A percentile compares a stretch with the other conserved stretches of the same genome.
Evolutionary conservation across 805 yeast genomes (phyloP).

Genomic region (Clavispora asparagi): DNA sequence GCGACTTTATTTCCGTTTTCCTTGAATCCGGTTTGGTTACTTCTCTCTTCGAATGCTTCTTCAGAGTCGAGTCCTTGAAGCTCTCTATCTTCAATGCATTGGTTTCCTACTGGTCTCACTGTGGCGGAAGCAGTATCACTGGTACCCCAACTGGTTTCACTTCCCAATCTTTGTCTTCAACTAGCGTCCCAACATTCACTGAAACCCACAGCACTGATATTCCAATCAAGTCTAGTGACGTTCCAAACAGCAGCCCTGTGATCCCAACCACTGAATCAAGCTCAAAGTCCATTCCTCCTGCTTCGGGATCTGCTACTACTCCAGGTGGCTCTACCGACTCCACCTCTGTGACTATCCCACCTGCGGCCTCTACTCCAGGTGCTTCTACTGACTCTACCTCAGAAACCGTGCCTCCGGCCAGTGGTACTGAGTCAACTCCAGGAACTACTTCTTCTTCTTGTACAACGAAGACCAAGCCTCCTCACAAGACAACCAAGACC

Average conservation of each 20-base stretch:
- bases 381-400: not conserved
- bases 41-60: conserved; percentile 32
- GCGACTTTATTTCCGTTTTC: conserved; percentile 25
- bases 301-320: not conserved
- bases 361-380: not conserved
- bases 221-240: not conserved
- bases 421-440: not conserved
- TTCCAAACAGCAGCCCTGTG: not conserved
- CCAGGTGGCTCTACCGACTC: not conserved
- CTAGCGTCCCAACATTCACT: conserved; percentile 18
- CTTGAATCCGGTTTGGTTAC: conserved; percentile 34
- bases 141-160: conserved; percentile 16
- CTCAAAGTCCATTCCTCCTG: not conserved
- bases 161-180: conserved; percentile 20
- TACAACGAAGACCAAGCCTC: not conserved
- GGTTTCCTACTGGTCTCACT: conserved; percentile 37
- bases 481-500: too few relatives aligned
- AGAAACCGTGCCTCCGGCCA: not conserved
- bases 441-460: not conserved
- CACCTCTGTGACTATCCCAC: not conserved
- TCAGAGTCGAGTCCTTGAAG: conserved; percentile 33
- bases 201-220: conserved; percentile 8
- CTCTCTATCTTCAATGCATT: conserved; percentile 38
- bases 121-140: conserved; percentile 26
- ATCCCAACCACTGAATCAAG: not conserved